Evolutionary conservation across 1,284 basidiomycete species (phyloP).

Genomic region (Cutaneotrichosporon sp.): DNA sequence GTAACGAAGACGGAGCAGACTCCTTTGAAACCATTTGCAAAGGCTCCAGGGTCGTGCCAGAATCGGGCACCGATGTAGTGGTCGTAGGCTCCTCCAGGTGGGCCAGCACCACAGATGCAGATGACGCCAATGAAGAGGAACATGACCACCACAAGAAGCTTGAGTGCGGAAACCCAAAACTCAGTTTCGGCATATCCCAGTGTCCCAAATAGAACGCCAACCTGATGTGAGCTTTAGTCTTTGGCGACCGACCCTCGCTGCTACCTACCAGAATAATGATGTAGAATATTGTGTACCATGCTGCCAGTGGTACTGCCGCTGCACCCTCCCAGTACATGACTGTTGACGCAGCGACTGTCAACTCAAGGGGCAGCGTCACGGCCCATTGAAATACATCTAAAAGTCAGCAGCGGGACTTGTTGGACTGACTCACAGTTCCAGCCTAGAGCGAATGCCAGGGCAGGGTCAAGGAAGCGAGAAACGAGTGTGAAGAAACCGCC

Average conservation of each 20-base stretch:
- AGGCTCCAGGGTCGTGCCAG: conserved; percentile 44
- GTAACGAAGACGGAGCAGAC: conserved; percentile 36
- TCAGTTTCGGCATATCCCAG: conserved; percentile 46
- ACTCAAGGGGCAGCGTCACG: conserved; percentile 46
- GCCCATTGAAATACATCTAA: conserved; percentile 45
- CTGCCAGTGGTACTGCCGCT: conserved; percentile 35
- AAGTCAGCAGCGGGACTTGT: background rate
- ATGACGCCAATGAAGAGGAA: conserved; percentile 44
- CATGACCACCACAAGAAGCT: conserved; percentile 46
- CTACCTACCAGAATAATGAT: conserved; percentile 29
- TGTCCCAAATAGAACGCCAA: conserved; percentile 31
- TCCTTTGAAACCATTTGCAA: conserved; percentile 50
- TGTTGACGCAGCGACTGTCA: conserved; percentile 47
- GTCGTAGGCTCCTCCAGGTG: conserved; percentile 29
- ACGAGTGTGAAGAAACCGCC: conserved; percentile 51
- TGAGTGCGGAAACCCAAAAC: conserved; percentile 46
- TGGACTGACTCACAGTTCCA: conserved; percentile 37
- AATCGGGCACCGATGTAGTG: conserved; percentile 33
- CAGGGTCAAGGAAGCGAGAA: conserved; percentile 40
- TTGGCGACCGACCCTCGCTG: background rate
- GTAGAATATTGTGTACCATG: conserved; percentile 46
- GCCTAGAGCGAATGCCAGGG: conserved; percentile 44
- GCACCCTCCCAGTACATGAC: conserved; percentile 40
- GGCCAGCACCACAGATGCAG: conserved; percentile 42
- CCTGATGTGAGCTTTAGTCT: background rate